These are phyloP conservation scores for Arachis stenosperma DNA, from an alignment of 306 rosid species.

Conservation along the genomic window DNA sequence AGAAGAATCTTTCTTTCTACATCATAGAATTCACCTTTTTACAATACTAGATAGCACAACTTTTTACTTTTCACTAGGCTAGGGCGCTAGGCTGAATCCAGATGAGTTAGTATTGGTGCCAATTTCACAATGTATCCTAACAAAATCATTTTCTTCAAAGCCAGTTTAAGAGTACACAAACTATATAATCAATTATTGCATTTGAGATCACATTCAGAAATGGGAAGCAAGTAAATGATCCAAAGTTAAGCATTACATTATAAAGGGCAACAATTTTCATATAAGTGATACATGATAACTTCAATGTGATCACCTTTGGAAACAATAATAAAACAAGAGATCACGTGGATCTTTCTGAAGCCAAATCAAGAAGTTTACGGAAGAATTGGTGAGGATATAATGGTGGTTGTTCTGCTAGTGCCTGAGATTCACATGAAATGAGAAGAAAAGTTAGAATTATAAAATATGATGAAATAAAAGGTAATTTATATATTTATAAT, in stretches of 20 bases:
- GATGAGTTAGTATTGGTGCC: too few relatives aligned
- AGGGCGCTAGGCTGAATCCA: too few relatives aligned
- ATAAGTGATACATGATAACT: slow-evolving; percentile 13
- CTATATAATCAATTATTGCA: slow-evolving; percentile 7
- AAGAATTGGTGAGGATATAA: slow-evolving; percentile 88
- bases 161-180: background rate
- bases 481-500: background rate
- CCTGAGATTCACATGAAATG: slow-evolving; percentile 59
- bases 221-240: background rate
- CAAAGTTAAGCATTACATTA: slow-evolving; percentile 26
- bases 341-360: slow-evolving; percentile 58
- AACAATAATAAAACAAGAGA: background rate
- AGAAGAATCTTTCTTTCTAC: too few relatives aligned
- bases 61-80: too few relatives aligned
- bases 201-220: slow-evolving; percentile 6
- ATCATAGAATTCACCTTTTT: too few relatives aligned
- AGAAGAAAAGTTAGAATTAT: slow-evolving; percentile 36
- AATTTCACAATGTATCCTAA: too few relatives aligned
- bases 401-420: slow-evolving; percentile 82
- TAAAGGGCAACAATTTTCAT: slow-evolving; percentile 9
- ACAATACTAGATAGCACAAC: too few relatives aligned
- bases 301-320: background rate
- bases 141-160: background rate
- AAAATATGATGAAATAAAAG: slow-evolving; percentile 5
- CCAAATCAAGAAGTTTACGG: slow-evolving; percentile 83